Percentiles rank a stretch among this genome's conserved stretches.
These are phyloP conservation scores for Monosporozyma unispora DNA, from an alignment of 805 yeast genomes.

Conservation along the genomic window DNA sequence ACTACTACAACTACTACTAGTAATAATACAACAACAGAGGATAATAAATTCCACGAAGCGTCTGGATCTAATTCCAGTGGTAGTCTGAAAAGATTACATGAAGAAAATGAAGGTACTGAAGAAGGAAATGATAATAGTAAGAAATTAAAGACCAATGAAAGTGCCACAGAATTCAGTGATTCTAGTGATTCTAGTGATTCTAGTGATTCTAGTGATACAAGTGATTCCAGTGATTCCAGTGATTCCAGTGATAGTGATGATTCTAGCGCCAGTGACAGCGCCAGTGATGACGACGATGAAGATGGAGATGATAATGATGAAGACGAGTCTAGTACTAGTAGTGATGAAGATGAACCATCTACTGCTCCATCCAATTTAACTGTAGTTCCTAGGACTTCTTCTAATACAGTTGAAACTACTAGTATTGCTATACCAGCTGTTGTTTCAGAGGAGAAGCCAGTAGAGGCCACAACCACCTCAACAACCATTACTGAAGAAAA, in stretches of 20 bases:
- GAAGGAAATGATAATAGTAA: neutral
- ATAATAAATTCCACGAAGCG: neutral
- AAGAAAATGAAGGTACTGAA: slow-evolving; percentile 1
- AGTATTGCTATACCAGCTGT: neutral
- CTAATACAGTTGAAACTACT: neutral
- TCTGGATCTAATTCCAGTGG: neutral
- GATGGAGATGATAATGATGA: slow-evolving; percentile 12
- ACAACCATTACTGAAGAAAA: neutral
- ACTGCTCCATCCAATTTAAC: neutral
- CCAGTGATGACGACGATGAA: slow-evolving; percentile 18
- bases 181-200: slow-evolving; percentile 2
- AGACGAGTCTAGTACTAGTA: slow-evolving; percentile 25
- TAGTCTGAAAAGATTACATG: neutral
- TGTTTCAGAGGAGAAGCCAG: neutral
- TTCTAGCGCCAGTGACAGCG: slow-evolving; percentile 33
- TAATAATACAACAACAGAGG: neutral
- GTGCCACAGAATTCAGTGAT: neutral
- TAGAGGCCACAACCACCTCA: neutral
- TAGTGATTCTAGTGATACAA: slow-evolving; percentile 7
- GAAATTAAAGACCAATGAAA: neutral
- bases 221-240: slow-evolving; percentile 16
- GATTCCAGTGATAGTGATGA: slow-evolving; percentile 31
- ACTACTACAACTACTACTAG: neutral
- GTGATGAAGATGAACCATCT: neutral
- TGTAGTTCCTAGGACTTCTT: neutral